Evolutionary conservation across 176 grass and related monocot genomes (phyloP).

Genomic region (Aegilops speltoides): DNA sequence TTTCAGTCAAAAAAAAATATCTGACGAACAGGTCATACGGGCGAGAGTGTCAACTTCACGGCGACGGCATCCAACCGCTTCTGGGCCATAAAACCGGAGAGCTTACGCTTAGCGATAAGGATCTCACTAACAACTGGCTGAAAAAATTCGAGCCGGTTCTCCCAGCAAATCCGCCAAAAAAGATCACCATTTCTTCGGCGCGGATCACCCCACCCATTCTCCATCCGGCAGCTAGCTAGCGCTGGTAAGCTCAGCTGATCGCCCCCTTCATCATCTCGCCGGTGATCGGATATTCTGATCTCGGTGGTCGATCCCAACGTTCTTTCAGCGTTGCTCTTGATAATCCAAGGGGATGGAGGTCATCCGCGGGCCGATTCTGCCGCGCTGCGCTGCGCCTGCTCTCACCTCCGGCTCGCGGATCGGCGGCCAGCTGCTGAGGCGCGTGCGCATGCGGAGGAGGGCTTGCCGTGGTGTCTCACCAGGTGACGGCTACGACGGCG

Average conservation of each 20-base stretch:
- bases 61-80: background rate
- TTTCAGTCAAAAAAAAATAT: no score
- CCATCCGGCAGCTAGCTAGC: constrained; percentile 7
- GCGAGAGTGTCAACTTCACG: background rate
- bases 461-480: constrained; percentile 19
- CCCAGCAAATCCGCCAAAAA: background rate
- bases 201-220: background rate
- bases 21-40: no score
- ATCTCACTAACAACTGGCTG: constrained; percentile 36
- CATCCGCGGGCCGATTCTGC: constrained; percentile 57
- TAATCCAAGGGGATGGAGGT: constrained; percentile 42
- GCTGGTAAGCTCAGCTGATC: constrained; percentile 16
- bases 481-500: constrained; percentile 29
- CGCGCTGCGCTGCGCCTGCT: constrained; percentile 25
- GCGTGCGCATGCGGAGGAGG: constrained; percentile 35
- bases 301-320: background rate
- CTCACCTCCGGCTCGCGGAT: constrained; percentile 35
- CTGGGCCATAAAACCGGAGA: constrained; percentile 15
- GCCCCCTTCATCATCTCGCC: background rate
- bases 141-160: background rate
- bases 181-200: background rate
- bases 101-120: constrained; percentile 42
- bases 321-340: background rate
- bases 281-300: background rate
- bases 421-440: constrained; percentile 35